A percentile compares a stretch with the other conserved stretches of the same genome.
Evolutionary conservation across 805 yeast species (phyloP).

Genomic region (Pichia occidentalis): DNA sequence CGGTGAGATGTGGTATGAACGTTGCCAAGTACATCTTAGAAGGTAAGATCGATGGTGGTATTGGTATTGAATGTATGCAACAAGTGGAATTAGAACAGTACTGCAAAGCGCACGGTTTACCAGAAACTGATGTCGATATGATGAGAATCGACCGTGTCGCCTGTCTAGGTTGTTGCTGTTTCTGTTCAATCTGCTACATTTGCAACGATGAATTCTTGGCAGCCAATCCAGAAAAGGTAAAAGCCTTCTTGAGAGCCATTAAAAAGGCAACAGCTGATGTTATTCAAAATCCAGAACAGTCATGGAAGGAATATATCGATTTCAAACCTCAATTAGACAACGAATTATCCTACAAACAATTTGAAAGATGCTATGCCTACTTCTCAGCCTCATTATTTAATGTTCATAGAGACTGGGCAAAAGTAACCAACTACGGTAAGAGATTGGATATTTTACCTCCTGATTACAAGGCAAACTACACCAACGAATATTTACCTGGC

Average conservation of each 20-base stretch:
- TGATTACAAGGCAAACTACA: slow-evolving; percentile 44
- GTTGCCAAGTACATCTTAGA: slow-evolving; percentile 50
- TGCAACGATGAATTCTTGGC: slow-evolving; percentile 44
- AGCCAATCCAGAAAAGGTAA: slow-evolving; percentile 40
- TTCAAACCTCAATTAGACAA: slow-evolving; percentile 43
- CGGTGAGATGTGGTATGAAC: slow-evolving; percentile 55
- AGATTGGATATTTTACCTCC: slow-evolving; percentile 44
- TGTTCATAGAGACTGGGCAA: slow-evolving; percentile 51
- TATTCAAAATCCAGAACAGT: slow-evolving; percentile 36
- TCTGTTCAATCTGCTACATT: slow-evolving; percentile 50
- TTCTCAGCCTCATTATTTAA: slow-evolving; percentile 45
- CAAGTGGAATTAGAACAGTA: slow-evolving; percentile 52
- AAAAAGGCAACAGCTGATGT: slow-evolving; percentile 47
- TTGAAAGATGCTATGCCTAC: slow-evolving; percentile 50
- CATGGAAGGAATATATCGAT: slow-evolving; percentile 40
- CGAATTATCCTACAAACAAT: slow-evolving; percentile 34
- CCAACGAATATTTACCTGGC: slow-evolving; percentile 47
- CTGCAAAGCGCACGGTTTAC: slow-evolving; percentile 37
- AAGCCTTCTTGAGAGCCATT: slow-evolving; percentile 39
- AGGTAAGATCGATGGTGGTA: slow-evolving; percentile 51
- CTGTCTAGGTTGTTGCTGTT: slow-evolving; percentile 52
- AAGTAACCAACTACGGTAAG: slow-evolving; percentile 50
- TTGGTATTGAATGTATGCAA: slow-evolving; percentile 54
- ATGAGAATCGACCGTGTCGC: slow-evolving; percentile 50
- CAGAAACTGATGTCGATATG: slow-evolving; percentile 44